These are phyloP conservation scores for Cicer arietinum DNA, from an alignment of 306 rosid species.

Conservation along the genomic window DNA sequence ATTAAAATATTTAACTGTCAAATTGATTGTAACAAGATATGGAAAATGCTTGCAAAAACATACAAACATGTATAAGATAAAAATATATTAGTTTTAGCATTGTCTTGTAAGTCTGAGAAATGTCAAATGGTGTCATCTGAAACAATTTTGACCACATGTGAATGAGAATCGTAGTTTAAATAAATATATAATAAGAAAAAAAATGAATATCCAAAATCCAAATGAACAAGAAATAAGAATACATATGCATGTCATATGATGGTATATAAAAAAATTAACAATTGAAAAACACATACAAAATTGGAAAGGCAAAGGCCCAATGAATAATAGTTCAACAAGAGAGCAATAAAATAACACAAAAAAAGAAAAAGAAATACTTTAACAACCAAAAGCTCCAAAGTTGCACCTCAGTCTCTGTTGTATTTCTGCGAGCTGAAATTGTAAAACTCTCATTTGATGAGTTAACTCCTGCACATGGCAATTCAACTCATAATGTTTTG, in stretches of 20 bases:
- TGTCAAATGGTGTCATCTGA: background rate
- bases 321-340: conserved; percentile 36
- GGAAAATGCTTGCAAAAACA: conserved; percentile 1
- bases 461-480: conserved; percentile 61
- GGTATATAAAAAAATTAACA: conserved; percentile 1
- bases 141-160: background rate
- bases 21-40: conserved; percentile 8
- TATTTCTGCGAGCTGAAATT: conserved; percentile 58
- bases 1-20: background rate
- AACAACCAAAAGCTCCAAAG: conserved; percentile 70
- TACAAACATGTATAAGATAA: background rate
- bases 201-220: background rate
- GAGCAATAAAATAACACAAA: conserved; percentile 44
- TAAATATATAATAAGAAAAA: background rate
- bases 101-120: background rate
- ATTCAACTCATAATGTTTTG: conserved; percentile 40
- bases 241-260: background rate
- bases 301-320: conserved; percentile 19
- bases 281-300: conserved; percentile 14
- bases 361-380: conserved; percentile 65
- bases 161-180: background rate
- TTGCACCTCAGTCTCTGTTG: conserved; percentile 88
- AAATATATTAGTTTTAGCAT: background rate
- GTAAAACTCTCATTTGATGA: conserved; percentile 55
- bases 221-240: conserved; percentile 14